Conservation (phyloP, 2,329 filamentous ascomycete genomes). For the Drechmeria coniospora region DNA sequence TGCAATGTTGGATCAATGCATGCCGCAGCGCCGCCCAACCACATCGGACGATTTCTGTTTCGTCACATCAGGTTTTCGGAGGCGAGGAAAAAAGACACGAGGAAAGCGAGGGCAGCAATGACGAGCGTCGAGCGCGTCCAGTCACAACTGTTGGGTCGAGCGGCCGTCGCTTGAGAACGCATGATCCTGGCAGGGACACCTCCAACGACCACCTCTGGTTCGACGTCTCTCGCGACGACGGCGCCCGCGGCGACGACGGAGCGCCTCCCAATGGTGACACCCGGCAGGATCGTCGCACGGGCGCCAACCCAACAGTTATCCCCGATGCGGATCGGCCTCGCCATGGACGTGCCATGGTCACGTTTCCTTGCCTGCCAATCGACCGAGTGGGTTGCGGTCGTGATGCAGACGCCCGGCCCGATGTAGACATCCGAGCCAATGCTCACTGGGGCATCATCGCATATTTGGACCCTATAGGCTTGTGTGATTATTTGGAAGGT, state of each 20-base stretch:
- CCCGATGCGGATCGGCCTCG: neutral
- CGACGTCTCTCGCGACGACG: neutral
- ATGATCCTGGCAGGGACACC: neutral
- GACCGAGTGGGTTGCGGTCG: neutral
- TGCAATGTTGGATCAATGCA: too few species aligned
- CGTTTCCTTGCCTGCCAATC: neutral
- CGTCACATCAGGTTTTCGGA: too few species aligned
- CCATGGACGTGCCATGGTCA: neutral
- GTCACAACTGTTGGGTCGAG: too few species aligned
- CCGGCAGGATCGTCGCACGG: neutral
- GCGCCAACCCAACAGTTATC: neutral
- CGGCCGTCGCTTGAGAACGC: too few species aligned
- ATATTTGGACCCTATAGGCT: neutral
- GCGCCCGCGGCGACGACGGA: neutral
- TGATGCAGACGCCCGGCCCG: neutral
- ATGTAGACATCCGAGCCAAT: neutral
- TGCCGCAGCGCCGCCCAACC: too few species aligned
- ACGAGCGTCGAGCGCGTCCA: too few species aligned
- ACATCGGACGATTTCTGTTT: too few species aligned
- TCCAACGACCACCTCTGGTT: neutral
- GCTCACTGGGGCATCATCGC: neutral
- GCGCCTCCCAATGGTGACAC: neutral
- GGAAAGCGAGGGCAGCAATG: too few species aligned
- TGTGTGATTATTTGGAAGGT: too few species aligned
- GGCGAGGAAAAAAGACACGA: too few species aligned